Base-by-base conservation (phyloP, 805 yeast genomes). In the Ogataea pini region DNA sequence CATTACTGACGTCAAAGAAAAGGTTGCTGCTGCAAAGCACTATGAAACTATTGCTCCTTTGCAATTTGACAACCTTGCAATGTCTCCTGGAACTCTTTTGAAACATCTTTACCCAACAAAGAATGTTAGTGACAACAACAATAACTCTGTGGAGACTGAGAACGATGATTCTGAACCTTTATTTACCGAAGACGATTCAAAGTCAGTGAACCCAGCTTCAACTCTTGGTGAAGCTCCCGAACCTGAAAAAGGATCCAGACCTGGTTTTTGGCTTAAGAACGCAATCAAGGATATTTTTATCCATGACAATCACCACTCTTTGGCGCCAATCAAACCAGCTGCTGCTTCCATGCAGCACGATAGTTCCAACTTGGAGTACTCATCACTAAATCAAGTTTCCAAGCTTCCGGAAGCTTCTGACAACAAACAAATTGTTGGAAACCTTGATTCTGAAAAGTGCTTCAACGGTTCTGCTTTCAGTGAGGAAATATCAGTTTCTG, bases 21-120 rank as follows among this genome's bases (percentile, higher is more conserved):
- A 31, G 18, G 24, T 37, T n/a, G 24, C 39, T 7, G 34, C 44
- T 4, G 28, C 40, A 2, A 42, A 42, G n/a, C 32, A 32, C 14
- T 18, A 41, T n/a, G 36, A 27, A 10, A 36, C 42, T 7, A 36
- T 47, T 7, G 44, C 44, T 9, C 50, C 50, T 3, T 42, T 47
- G 17, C 18, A 27, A 29, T 47, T 31, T 38, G 50, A 47, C 17
- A 43, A 41, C 16, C 33, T 47, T 7, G 38, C 46, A 16, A 17
- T 24, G 22, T 41, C 50, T 19, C 46, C 50, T 17, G 36, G 32
- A 3, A 4, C 45, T 12, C 24, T 38, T 9, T n/a, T 44, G 32
- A 34, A 27, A 3, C 24, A 36, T 6, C 42, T 36, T 20, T 44
- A 25, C 29, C 47, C 47, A 14, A 34, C 33, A 16, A 34, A 43